Conservation (phyloP, 148 eudicot genomes). For the Heliosperma pusillum region DNA sequence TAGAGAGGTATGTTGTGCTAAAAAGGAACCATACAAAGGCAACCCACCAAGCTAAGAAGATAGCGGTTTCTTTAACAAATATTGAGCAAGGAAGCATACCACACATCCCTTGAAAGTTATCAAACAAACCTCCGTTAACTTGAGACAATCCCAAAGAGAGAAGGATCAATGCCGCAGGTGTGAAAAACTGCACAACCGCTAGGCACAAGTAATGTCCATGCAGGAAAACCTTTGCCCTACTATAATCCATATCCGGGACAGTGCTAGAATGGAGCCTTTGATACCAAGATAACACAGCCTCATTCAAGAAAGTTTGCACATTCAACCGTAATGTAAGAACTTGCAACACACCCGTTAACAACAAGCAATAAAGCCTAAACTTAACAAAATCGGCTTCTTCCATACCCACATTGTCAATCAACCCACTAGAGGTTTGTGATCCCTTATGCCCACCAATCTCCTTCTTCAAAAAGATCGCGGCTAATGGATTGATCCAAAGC, state of each 20-base stretch:
- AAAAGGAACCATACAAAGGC: slow-evolving; percentile 63
- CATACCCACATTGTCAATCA: slow-evolving; percentile 73
- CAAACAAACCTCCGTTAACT: slow-evolving; percentile 42
- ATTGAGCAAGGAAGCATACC: slow-evolving; percentile 49
- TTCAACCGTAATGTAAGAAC: slow-evolving; percentile 54
- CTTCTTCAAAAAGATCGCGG: slow-evolving; percentile 48
- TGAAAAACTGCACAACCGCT: slow-evolving; percentile 64
- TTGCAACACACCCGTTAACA: slow-evolving; percentile 55
- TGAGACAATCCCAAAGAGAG: slow-evolving; percentile 72
- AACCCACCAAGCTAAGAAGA: slow-evolving; percentile 92
- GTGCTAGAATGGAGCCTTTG: slow-evolving; percentile 90
- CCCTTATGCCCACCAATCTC: too few relatives aligned
- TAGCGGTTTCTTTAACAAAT: slow-evolving; percentile 53
- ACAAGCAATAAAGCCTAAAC: slow-evolving; percentile 60
- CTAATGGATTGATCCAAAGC: slow-evolving; percentile 84
- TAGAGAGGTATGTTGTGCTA: slow-evolving; percentile 53
- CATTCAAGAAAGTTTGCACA: slow-evolving; percentile 81
- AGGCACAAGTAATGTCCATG: slow-evolving; percentile 82
- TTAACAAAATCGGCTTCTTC: slow-evolving; percentile 43
- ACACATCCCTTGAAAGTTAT: slow-evolving; percentile 37
- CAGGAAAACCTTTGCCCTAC: slow-evolving; percentile 92
- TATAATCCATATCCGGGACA: slow-evolving; percentile 82
- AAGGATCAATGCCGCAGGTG: slow-evolving; percentile 63
- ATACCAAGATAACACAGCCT: slow-evolving; percentile 91
- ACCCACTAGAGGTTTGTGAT: too few relatives aligned